Evolutionary conservation across 495 filamentous ascomycete species (phyloP).

Genomic region (Hyaloscypha bicolor): DNA sequence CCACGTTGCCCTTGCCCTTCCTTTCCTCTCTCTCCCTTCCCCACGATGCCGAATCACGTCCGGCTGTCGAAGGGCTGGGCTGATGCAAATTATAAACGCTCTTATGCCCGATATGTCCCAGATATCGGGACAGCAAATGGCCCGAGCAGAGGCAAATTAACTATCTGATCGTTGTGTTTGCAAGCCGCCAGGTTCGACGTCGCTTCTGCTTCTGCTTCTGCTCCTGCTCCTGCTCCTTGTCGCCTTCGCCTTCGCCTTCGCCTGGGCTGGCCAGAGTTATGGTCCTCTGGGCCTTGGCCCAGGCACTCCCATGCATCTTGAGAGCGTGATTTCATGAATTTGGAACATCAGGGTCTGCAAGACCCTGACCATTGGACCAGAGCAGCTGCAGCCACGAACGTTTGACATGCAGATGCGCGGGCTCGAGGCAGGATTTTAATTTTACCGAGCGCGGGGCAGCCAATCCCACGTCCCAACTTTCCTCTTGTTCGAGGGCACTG

Average conservation of each 20-base stretch:
- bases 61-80: too few relatives aligned
- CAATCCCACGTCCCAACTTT: not conserved
- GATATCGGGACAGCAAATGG: too few relatives aligned
- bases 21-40: not conserved
- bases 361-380: slow-evolving; percentile 1
- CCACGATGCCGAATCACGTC: not conserved
- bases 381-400: slow-evolving; percentile 14
- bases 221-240: not conserved
- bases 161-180: too few relatives aligned
- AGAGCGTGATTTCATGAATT: not conserved
- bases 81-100: too few relatives aligned
- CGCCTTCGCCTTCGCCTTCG: not conserved
- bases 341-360: not conserved
- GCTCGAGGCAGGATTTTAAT: not conserved
- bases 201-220: too few relatives aligned
- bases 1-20: not conserved
- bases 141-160: too few relatives aligned
- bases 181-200: too few relatives aligned
- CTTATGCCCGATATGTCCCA: not conserved
- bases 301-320: too few relatives aligned
- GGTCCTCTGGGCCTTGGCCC: too few relatives aligned
- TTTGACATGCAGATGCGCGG: slow-evolving; percentile 14
- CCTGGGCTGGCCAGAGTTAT: not conserved
- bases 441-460: slow-evolving; percentile 14
- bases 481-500: not conserved